Evolutionary conservation across 768 basidiomycete species (phyloP).

Genomic region (Tulasnella sp.): DNA sequence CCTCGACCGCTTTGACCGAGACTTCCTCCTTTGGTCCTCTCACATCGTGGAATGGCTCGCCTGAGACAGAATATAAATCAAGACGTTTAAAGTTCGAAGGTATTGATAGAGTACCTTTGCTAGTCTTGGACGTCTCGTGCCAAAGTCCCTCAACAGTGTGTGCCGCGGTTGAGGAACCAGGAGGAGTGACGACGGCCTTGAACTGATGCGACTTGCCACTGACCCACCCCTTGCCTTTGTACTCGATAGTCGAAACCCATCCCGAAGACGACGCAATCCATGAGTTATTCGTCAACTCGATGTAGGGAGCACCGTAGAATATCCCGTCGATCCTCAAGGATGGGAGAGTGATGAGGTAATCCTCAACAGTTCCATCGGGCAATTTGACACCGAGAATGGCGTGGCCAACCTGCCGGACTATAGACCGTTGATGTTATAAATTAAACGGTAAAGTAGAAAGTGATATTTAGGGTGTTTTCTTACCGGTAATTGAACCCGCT

Average conservation of each 20-base stretch:
- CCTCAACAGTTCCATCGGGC: conserved; percentile 44
- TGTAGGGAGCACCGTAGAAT: conserved; percentile 75
- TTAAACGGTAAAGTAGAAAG: too few relatives aligned
- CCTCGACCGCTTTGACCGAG: conserved; percentile 42
- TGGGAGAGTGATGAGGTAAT: conserved; percentile 87
- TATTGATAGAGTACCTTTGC: conserved; percentile 33
- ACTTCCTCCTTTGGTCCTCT: conserved; percentile 64
- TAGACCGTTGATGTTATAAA: conserved; percentile 21
- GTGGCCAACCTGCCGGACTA: conserved; percentile 93
- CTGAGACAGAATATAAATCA: conserved; percentile 24
- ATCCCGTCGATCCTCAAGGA: conserved; percentile 81
- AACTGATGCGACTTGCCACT: conserved; percentile 86
- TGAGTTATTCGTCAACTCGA: conserved; percentile 75
- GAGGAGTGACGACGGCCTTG: conserved; percentile 63
- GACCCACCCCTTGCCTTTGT: conserved; percentile 95
- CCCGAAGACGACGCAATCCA: conserved; percentile 64
- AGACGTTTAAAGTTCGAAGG: conserved; percentile 24
- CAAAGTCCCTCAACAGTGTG: conserved; percentile 69
- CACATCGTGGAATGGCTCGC: conserved; percentile 63
- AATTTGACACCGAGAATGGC: conserved; percentile 64
- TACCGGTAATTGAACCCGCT: conserved; percentile 37
- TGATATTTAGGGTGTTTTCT: not conserved
- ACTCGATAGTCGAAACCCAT: conserved; percentile 62
- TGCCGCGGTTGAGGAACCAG: conserved; percentile 24
- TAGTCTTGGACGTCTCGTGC: conserved; percentile 38